Evolutionary conservation across 805 yeast species (phyloP), one percentile per base, ranked within the genome.

Genomic region (Candida odintsovae): DNA sequence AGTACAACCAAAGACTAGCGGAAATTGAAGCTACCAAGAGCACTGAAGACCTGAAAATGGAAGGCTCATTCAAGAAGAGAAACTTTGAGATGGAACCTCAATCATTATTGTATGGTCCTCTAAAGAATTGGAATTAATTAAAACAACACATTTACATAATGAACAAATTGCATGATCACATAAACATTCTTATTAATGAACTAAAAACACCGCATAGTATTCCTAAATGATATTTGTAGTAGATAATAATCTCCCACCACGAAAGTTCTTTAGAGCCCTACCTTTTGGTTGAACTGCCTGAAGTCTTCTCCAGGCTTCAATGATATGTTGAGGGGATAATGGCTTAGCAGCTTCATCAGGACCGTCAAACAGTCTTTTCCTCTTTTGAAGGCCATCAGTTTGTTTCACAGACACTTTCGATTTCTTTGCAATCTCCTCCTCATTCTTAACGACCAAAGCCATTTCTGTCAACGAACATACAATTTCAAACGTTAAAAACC

Each of bases 401-500:
- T 48, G 50, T 20, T 52, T 52, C 6, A 41, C 42, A 8, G 53
- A 52, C 16, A 55, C 50, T n/a, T 36, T 44, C 20, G 58, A 42
- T 43, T 67, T 65, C 37, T 64, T 67, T 40, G 80, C 60, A 40
- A 67, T 65, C 48, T 82, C 83, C 59, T 87, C 90, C 22, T 78
- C 74, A 44, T 76, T 77, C 55, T 90, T 90, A 29, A 94, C 82
- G 48, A 76, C 78, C 63, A 92, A 73, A 1, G 98, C 98, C 56
- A 83, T 86, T 66, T 92, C 98, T 0, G 99, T 94, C 43, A 94
- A 67, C 9, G 92, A 83, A 59, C 98, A 95, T 3, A 94, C 99
- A 64, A 92, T 90, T 64, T 94, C 99, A 70, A 94, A 94, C 1
- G 99, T 94, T 45, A 94, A 67, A 60, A 94, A 94, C 23, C 99